Percentiles rank a stretch among this genome's conserved stretches.
Evolutionary conservation across 2,329 filamentous ascomycete genomes (phyloP).

Genomic region (Trichocomaceae sp.): DNA sequence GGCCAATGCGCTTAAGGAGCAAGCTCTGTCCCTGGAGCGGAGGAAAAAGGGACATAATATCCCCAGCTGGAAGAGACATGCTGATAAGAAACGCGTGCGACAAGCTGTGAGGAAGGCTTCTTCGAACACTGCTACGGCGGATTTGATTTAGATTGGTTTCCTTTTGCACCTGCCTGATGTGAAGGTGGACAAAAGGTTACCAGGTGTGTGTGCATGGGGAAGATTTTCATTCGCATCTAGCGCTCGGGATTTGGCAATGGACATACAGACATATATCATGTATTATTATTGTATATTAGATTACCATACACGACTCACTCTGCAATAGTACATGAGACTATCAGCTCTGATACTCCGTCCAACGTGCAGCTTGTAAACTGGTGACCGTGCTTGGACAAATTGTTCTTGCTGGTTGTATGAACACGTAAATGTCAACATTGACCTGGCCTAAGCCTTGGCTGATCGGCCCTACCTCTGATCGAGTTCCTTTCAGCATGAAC

Average conservation of each 20-base stretch:
- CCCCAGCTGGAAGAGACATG: conserved; percentile 40
- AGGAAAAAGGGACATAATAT: conserved; percentile 31
- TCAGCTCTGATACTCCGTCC: not conserved
- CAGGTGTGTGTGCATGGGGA: not conserved
- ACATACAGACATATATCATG: not conserved
- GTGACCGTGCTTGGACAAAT: too few relatives aligned
- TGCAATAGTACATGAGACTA: not conserved
- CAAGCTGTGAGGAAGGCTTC: conserved; percentile 30
- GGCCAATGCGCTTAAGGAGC: conserved; percentile 5
- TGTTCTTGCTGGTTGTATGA: too few relatives aligned
- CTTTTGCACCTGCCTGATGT: not conserved
- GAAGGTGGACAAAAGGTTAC: not conserved
- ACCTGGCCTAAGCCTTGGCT: too few relatives aligned
- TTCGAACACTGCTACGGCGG: not conserved
- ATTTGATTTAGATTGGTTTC: conserved; percentile 1
- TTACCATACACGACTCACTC: not conserved
- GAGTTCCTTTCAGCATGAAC: not conserved
- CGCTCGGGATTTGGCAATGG: not conserved
- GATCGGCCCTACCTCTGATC: too few relatives aligned
- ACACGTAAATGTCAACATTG: too few relatives aligned
- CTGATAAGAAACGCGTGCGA: conserved; percentile 37
- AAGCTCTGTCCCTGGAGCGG: conserved; percentile 15
- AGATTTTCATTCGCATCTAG: not conserved
- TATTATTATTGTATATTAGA: conserved; percentile 4
- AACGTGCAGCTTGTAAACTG: too few relatives aligned